These are phyloP conservation scores for Oryza glaberrima DNA, from an alignment of 176 grass and related monocot genomes.

Conservation along the genomic window DNA sequence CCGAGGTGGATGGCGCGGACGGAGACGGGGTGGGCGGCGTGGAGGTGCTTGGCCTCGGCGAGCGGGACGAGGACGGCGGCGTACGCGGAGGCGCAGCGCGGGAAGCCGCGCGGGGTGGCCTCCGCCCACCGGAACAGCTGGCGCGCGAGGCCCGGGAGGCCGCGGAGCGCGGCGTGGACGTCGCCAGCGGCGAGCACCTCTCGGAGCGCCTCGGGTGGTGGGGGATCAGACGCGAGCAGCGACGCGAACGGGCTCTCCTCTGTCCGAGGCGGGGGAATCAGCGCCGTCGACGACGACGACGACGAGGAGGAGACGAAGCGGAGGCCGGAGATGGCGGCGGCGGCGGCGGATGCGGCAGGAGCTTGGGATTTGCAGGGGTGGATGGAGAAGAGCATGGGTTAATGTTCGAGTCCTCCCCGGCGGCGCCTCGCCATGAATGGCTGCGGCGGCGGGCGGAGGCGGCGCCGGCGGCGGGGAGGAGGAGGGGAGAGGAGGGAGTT, in stretches of 20 bases:
- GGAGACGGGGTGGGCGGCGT: constrained; percentile 55
- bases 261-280: constrained; percentile 7
- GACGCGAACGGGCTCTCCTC: constrained; percentile 35
- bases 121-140: constrained; percentile 87
- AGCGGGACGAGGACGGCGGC: constrained; percentile 65
- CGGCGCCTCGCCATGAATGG: constrained; percentile 53
- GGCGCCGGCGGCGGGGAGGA: constrained; percentile 15
- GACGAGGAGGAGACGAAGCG: constrained; percentile 7
- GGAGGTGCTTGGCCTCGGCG: constrained; percentile 38
- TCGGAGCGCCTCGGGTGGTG: constrained; percentile 44
- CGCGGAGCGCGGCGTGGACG: constrained; percentile 44
- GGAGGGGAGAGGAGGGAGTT: not conserved
- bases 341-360: constrained; percentile 22
- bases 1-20: constrained; percentile 55
- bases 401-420: constrained; percentile 37
- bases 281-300: not conserved
- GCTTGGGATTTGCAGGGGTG: constrained; percentile 48
- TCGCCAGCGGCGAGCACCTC: constrained; percentile 54
- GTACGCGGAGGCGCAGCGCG: constrained; percentile 59
- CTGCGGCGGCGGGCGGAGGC: constrained; percentile 30
- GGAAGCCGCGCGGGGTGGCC: constrained; percentile 58
- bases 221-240: constrained; percentile 32
- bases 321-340: constrained; percentile 41
- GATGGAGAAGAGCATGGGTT: constrained; percentile 53
- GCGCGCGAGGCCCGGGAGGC: constrained; percentile 55